These are phyloP conservation scores for Stemphylium vesicarium DNA, from an alignment of 2,329 filamentous ascomycete species.

Conservation along the genomic window DNA sequence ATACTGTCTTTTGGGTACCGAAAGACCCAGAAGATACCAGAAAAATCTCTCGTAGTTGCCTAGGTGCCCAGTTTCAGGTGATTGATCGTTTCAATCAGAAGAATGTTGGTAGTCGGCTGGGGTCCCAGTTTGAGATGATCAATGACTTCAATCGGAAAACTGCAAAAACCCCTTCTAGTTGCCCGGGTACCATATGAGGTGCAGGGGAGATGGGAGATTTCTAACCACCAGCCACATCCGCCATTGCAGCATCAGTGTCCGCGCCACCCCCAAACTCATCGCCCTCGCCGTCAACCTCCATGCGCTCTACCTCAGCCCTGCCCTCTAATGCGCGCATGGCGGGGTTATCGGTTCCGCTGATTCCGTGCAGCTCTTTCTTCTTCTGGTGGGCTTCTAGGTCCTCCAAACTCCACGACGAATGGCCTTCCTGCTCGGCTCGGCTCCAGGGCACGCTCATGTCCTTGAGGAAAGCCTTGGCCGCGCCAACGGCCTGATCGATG, in stretches of 20 bases:
- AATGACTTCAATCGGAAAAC: too few species aligned
- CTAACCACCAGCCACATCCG: slow-evolving; percentile 32
- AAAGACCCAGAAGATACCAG: too few species aligned
- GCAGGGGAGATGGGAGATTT: neutral
- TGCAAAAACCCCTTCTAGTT: too few species aligned
- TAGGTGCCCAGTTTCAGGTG: too few species aligned
- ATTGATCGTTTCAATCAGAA: too few species aligned
- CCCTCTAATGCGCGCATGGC: slow-evolving; percentile 47
- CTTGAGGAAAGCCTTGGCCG: slow-evolving; percentile 85
- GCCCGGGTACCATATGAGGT: too few species aligned
- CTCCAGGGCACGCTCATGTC: slow-evolving; percentile 92
- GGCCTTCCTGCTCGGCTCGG: slow-evolving; percentile 82
- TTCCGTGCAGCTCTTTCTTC: slow-evolving; percentile 72
- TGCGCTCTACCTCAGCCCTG: slow-evolving; percentile 30
- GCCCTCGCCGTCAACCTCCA: slow-evolving; percentile 21
- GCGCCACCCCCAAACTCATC: slow-evolving; percentile 45
- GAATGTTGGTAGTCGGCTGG: too few species aligned
- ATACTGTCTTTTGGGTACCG: neutral
- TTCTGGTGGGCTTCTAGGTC: slow-evolving; percentile 81
- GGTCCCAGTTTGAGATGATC: too few species aligned
- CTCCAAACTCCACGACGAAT: slow-evolving; percentile 86
- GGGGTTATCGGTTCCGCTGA: slow-evolving; percentile 64
- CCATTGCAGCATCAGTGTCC: slow-evolving; percentile 48
- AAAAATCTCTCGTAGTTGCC: too few species aligned
- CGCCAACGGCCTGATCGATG: slow-evolving; percentile 92